Evolutionary conservation across 2,329 filamentous ascomycete genomes (phyloP).

Genomic region (Nemania sp.): DNA sequence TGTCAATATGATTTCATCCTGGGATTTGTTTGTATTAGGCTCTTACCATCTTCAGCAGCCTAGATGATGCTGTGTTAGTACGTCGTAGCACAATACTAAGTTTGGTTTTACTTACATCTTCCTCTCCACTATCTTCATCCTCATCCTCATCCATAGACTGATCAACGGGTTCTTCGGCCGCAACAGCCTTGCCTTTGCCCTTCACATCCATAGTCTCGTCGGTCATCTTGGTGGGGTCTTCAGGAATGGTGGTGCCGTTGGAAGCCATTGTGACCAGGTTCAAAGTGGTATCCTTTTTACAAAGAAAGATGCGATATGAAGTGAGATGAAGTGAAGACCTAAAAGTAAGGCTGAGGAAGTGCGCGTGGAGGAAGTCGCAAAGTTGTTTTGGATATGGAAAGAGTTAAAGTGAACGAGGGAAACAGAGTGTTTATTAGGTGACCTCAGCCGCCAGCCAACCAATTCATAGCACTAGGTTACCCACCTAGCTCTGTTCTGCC

Average conservation of each 20-base stretch:
- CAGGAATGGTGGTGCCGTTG: slow-evolving; percentile 53
- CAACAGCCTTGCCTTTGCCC: slow-evolving; percentile 83
- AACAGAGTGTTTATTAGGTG: slow-evolving; percentile 35
- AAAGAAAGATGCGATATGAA: neutral
- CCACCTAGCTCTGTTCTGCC: slow-evolving; percentile 20
- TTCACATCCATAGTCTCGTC: slow-evolving; percentile 61
- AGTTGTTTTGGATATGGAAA: slow-evolving; percentile 30
- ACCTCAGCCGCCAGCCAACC: slow-evolving; percentile 30
- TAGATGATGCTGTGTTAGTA: slow-evolving; percentile 29
- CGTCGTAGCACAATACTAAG: slow-evolving; percentile 14
- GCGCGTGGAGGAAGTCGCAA: slow-evolving; percentile 25
- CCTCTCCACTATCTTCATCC: slow-evolving; percentile 68
- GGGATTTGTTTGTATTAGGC: slow-evolving; percentile 4
- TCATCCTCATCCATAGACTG: slow-evolving; percentile 75
- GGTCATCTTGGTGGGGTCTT: slow-evolving; percentile 48
- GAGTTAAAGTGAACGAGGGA: slow-evolving; percentile 27
- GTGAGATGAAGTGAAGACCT: slow-evolving; percentile 1
- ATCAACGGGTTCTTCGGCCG: slow-evolving; percentile 58
- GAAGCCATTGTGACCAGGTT: slow-evolving; percentile 48
- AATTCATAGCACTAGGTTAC: slow-evolving; percentile 18
- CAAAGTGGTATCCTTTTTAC: neutral
- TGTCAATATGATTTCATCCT: slow-evolving; percentile 15
- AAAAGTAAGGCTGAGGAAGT: neutral
- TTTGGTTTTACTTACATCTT: slow-evolving; percentile 51
- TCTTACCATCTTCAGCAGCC: slow-evolving; percentile 34